These are phyloP conservation scores for Tolypocladium guangdongense DNA, from an alignment of 2,329 filamentous ascomycete species.

Conservation along the genomic window DNA sequence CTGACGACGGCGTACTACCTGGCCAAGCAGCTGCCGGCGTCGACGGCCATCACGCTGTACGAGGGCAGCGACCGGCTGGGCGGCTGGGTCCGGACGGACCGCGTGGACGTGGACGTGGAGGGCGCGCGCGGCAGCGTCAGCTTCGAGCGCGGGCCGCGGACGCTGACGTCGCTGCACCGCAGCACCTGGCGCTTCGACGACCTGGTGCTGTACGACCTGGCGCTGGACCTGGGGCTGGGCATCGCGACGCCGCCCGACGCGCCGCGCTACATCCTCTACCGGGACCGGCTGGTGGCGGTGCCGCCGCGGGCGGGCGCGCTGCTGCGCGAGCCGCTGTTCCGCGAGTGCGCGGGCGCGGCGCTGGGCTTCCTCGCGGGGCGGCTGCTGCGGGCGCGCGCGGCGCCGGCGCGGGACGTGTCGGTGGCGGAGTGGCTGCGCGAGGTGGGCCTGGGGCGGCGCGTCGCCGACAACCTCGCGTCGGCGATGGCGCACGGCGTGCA, in stretches of 20 bases:
- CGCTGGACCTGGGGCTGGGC: conserved; percentile 25
- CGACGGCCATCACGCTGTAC: conserved; percentile 67
- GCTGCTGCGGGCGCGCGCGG: conserved; percentile 7
- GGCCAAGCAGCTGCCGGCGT: conserved; percentile 49
- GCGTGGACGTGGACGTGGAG: conserved; percentile 42
- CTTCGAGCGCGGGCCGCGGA: conserved; percentile 78
- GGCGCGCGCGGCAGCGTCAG: conserved; percentile 48
- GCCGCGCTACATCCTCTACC: conserved; percentile 74
- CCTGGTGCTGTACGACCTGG: conserved; percentile 57
- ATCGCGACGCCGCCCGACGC: conserved; percentile 37
- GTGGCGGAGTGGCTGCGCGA: conserved; percentile 24
- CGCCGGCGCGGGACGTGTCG: conserved; percentile 20
- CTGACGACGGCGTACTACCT: conserved; percentile 71
- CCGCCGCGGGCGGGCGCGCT: conserved; percentile 24
- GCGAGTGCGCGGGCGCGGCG: conserved; percentile 16
- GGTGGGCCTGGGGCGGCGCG: conserved; percentile 15
- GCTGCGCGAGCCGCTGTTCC: conserved; percentile 23
- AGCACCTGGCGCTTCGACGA: conserved; percentile 41
- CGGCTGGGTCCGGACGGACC: conserved; percentile 71
- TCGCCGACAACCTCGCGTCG: conserved; percentile 65
- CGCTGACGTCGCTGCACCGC: conserved; percentile 46
- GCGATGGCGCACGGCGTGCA: conserved; percentile 80
- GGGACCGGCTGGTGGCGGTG: conserved; percentile 48
- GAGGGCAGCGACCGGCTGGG: conserved; percentile 62
- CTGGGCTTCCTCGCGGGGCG: conserved; percentile 15